Evolutionary conservation across 2,329 filamentous ascomycete species (phyloP).

Genomic region (Capronia coronata): DNA sequence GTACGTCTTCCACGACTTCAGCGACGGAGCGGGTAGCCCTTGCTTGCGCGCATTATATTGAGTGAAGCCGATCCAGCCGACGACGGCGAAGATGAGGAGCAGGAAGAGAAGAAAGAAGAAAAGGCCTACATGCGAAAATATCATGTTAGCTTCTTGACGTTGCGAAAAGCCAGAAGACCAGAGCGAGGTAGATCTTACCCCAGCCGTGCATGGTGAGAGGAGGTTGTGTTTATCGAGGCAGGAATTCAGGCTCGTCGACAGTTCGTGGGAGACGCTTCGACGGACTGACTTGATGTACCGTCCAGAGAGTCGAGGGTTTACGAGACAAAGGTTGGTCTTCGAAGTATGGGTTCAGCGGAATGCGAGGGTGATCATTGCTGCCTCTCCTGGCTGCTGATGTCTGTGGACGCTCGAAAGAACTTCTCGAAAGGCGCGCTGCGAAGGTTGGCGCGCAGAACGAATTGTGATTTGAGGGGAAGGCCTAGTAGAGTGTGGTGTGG

Average conservation of each 20-base stretch:
- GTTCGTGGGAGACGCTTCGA: too few species aligned
- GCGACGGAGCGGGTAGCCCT: conserved; percentile 60
- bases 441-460: too few species aligned
- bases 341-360: background rate
- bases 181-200: too few species aligned
- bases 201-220: conserved; percentile 8
- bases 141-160: background rate
- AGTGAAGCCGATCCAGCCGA: conserved; percentile 64
- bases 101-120: conserved; percentile 68
- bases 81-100: conserved; percentile 50
- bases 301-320: too few species aligned
- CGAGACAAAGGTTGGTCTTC: too few species aligned
- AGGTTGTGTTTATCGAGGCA: background rate
- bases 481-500: too few species aligned
- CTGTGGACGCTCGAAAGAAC: background rate
- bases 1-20: conserved; percentile 46
- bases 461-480: too few species aligned
- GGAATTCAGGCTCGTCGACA: too few species aligned
- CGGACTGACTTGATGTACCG: too few species aligned
- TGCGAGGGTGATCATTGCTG: background rate
- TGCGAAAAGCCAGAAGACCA: background rate
- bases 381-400: background rate
- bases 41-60: conserved; percentile 66
- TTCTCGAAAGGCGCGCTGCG: background rate
- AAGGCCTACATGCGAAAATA: conserved; percentile 41